These are phyloP conservation scores for Pseudognaphalium luteoalbum DNA, from an alignment of 129 eudicot species.

Conservation along the genomic window DNA sequence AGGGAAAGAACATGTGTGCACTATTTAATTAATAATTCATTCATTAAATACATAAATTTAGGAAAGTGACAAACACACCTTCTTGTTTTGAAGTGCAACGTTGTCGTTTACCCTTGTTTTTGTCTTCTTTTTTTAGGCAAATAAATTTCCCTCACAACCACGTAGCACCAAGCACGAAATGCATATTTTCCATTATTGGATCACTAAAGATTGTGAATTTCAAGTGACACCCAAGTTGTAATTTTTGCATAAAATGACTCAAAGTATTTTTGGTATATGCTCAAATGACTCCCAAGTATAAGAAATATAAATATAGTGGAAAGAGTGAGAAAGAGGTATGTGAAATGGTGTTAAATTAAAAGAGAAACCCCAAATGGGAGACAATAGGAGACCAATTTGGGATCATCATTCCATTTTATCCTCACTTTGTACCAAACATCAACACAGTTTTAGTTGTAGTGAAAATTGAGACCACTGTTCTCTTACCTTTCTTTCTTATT, in stretches of 20 bases:
- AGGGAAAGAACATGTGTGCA: conserved; percentile 7
- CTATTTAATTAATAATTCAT: neutral
- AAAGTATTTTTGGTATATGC: neutral
- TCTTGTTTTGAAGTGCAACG: conserved; percentile 39
- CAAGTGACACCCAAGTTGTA: conserved; percentile 25
- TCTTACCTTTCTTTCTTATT: conserved; percentile 28
- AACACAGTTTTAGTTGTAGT: conserved; percentile 1
- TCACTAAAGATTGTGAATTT: conserved; percentile 39
- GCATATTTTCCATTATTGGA: conserved; percentile 56
- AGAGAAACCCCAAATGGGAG: conserved; percentile 53
- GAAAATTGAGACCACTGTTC: conserved; percentile 20
- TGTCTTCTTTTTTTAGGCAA: conserved; percentile 29
- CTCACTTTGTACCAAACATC: conserved; percentile 29
- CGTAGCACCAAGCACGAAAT: conserved; percentile 65
- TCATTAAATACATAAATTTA: conserved; percentile 13
- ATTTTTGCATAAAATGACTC: neutral
- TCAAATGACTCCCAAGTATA: conserved; percentile 19
- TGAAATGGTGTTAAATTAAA: conserved; percentile 25
- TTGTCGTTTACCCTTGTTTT: conserved; percentile 49
- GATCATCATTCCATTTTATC: conserved; percentile 39
- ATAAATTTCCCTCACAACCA: conserved; percentile 49
- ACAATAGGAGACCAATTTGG: conserved; percentile 59
- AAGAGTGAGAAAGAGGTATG: conserved; percentile 17
- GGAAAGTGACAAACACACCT: conserved; percentile 34
- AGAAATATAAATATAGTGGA: neutral